Percentiles rank a stretch among this genome's conserved stretches.
These are phyloP conservation scores for Tricholoma saponaceum DNA, from an alignment of 768 basidiomycete genomes.

Conservation along the genomic window DNA sequence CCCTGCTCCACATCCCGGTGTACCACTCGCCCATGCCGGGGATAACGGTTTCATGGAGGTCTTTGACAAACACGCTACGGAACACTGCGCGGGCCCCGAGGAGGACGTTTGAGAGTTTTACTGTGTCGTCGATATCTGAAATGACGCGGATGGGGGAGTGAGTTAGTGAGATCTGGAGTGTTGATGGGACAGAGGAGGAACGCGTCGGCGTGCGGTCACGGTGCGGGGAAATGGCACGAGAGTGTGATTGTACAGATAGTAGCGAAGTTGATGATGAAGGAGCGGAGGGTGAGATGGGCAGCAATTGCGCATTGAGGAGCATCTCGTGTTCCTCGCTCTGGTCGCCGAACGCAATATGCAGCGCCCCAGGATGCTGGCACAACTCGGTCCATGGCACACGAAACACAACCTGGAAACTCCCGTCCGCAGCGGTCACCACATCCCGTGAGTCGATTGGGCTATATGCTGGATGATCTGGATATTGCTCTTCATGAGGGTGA, in stretches of 20 bases:
- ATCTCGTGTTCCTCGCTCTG: constrained; percentile 49
- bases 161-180: constrained; percentile 47
- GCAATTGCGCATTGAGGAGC: constrained; percentile 49
- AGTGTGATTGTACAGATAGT: constrained; percentile 1
- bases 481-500: constrained; percentile 17
- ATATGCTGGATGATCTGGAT: constrained; percentile 20
- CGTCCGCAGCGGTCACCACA: constrained; percentile 61
- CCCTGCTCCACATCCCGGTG: constrained; percentile 57
- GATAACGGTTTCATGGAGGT: constrained; percentile 72
- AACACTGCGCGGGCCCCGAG: constrained; percentile 80
- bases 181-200: constrained; percentile 15
- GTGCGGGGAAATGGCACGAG: neutral
- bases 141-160: constrained; percentile 71
- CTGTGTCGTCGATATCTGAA: constrained; percentile 93
- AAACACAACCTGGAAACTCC: constrained; percentile 67
- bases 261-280: constrained; percentile 4
- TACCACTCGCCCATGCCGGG: constrained; percentile 86
- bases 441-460: constrained; percentile 47
- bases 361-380: constrained; percentile 52
- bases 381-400: constrained; percentile 66
- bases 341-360: constrained; percentile 57
- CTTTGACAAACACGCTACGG: constrained; percentile 88
- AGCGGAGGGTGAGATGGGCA: constrained; percentile 25
- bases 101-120: constrained; percentile 77
- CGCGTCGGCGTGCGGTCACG: neutral